Evolutionary conservation across 192 early-diverging fungal species (phyloP).

Genomic region (Entomortierella parvispora): DNA sequence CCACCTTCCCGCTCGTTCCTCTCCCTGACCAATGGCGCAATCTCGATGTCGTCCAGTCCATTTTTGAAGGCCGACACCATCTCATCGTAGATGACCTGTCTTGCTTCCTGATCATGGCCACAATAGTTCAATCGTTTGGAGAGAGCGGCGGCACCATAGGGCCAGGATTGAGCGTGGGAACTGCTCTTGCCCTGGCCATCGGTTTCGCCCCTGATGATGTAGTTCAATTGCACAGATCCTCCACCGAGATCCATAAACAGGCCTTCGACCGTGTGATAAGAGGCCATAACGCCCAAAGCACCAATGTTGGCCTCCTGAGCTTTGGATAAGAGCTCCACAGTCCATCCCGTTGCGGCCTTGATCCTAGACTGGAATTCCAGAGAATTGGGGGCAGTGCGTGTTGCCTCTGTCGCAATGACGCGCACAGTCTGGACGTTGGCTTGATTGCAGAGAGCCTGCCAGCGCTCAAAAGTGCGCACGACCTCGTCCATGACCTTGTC

Average conservation of each 20-base stretch:
- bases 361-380: conserved; percentile 56
- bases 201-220: conserved; percentile 51
- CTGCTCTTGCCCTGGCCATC: conserved; percentile 33
- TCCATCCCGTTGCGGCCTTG: conserved; percentile 55
- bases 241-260: conserved; percentile 67
- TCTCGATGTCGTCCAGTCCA: conserved; percentile 26
- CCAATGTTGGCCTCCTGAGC: conserved; percentile 62
- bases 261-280: conserved; percentile 61
- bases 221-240: conserved; percentile 66
- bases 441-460: conserved; percentile 57
- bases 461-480: conserved; percentile 58
- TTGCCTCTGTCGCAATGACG: conserved; percentile 68
- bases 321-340: conserved; percentile 52
- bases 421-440: conserved; percentile 54
- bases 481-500: conserved; percentile 59
- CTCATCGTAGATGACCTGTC: conserved; percentile 42
- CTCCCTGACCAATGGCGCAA: conserved; percentile 20
- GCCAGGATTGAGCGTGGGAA: conserved; percentile 53
- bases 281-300: conserved; percentile 61
- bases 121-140: conserved; percentile 53
- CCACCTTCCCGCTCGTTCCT: conserved; percentile 41
- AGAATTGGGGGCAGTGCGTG: conserved; percentile 61
- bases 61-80: conserved; percentile 52
- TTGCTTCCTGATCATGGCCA: conserved; percentile 21
- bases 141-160: conserved; percentile 63